Base-by-base conservation (phyloP, 2,329 filamentous ascomycete species). In the Metarhizium humberi region DNA sequence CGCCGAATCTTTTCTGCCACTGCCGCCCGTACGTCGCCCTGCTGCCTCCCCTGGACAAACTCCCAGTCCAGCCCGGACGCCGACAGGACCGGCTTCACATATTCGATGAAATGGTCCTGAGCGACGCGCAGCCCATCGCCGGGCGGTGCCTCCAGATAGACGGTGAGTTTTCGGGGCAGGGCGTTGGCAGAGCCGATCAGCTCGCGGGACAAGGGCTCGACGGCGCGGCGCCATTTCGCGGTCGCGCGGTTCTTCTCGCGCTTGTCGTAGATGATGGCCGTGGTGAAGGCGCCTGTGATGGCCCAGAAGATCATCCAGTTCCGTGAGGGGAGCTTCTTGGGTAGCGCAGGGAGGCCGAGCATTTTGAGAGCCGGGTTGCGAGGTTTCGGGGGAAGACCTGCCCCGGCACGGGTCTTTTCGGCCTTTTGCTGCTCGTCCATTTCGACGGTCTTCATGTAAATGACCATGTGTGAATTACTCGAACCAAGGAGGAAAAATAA, bases 251-350 rank as follows among this genome's bases (percentile, higher is more conserved):
- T 88, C 77, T 92, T 96, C 74, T 97, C 87, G 57, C 89, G 86
- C 66, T 90, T 90, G 73, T 99, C 94, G 77, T 99, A 96, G 67
- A 94, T 81, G 55, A 97, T 79, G 53, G 90, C 88, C 16, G 82
- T 84, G 6, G 89, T 84, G 67, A 96, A 87, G 50, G 88, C 82
- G 53, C 86, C 86, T 11, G 87, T 86, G 55, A 97, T 71, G 50
- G 87, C 78, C 71, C 92, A 84, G 75, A 99, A 99, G 66, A 99
- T 96, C 73, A 94, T 84, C 94, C 94, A 99, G 70, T 97, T 97
- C 58, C 94, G 88, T 18, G 92, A 97, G 7, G 94, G 94, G 18
- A 99, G 83, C 71, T 85, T 90, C 63, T 85, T 80, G 57, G 88
- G 87, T 58, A 96, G 82, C 62, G 86, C 88, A 52, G 92, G 92